Evolutionary conservation across 495 filamentous ascomycete genomes (phyloP), one percentile per base, ranked within the genome.

Genomic region (Penicillium salamii): DNA sequence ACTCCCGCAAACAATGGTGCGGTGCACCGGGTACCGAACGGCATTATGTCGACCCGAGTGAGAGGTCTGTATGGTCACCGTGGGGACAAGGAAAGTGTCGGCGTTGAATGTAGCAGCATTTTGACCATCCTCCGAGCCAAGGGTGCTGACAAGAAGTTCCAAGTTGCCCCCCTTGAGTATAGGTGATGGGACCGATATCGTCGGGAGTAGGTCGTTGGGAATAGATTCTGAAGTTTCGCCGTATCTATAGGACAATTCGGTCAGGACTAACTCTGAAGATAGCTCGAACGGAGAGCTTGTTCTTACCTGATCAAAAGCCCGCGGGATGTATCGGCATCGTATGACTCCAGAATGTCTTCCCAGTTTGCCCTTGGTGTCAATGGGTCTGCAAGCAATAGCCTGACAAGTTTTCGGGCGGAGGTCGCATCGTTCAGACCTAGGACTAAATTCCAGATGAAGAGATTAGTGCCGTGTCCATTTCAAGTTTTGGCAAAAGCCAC

Each of bases 21-120:
- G 87, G 57, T 98, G 93, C 13, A 96, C 89, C 0, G 93, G 91
- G 46, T 91, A 89, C 8, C 83, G 81, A 9, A 95, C 73, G 31
- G 85, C 66, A 18, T 79, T 79, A 38, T 80, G 72, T 46, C 78
- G 77, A 13, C 82, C 84, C 9, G 74, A 77, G 38, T 71, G 68
- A 35, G 84, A 84, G 11, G 74, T 79, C 9, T 78, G 79, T 19
- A 87, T 84, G 12, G 86, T 83, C 29, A 93, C 78, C 3, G 79
- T 81, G 3, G 91, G 91, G 31, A 87, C 83, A 8, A 96, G 78
- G 31, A 89, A 74, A 13, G 67, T 72, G 21, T 77, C 72, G 13
- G 67, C 66, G 7, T 68, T 67, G 8, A 82, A 71, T 19, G 87
- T 81, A 18, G 78, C 72, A 21, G 72, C 68, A 5, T 62, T 62